phyloP scores from a whole-genome alignment of 2,329 filamentous ascomycete species.

The Thielaviopsis populi region DNA sequence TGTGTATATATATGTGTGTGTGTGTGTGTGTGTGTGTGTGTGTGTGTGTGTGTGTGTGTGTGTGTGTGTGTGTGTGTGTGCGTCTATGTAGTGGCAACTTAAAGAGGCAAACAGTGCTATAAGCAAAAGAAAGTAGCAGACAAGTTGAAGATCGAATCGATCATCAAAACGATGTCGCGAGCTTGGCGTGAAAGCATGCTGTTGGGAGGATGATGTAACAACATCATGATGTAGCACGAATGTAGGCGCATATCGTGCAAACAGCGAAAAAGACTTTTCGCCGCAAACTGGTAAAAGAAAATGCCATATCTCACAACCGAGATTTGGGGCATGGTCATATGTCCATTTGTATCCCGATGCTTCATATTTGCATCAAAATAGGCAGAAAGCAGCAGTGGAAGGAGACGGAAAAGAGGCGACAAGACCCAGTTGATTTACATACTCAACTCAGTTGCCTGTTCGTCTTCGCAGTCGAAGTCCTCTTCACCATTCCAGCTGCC shows the following conservation, averaged over 20 bases:
- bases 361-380: not conserved
- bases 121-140: not conserved
- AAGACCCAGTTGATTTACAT: not conserved
- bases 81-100: not conserved
- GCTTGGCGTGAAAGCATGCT: slow-evolving; percentile 8
- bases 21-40: not conserved
- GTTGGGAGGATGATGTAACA: slow-evolving; percentile 14
- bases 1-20: not conserved
- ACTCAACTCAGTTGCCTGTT: not conserved
- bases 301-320: slow-evolving; percentile 12
- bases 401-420: not conserved
- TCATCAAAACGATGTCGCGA: not conserved
- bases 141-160: not conserved
- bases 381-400: not conserved
- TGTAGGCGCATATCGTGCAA: slow-evolving; percentile 6
- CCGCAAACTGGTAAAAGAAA: not conserved
- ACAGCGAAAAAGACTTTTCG: not conserved
- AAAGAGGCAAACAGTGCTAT: not conserved
- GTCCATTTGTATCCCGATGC: not conserved
- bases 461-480: slow-evolving; percentile 16
- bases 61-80: not conserved
- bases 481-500: slow-evolving; percentile 44
- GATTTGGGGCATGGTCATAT: slow-evolving; percentile 1
- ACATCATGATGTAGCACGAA: slow-evolving; percentile 12
- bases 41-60: not conserved